Base-by-base conservation (phyloP, 495 filamentous ascomycete species). In the Tetracladium marchalianum region DNA sequence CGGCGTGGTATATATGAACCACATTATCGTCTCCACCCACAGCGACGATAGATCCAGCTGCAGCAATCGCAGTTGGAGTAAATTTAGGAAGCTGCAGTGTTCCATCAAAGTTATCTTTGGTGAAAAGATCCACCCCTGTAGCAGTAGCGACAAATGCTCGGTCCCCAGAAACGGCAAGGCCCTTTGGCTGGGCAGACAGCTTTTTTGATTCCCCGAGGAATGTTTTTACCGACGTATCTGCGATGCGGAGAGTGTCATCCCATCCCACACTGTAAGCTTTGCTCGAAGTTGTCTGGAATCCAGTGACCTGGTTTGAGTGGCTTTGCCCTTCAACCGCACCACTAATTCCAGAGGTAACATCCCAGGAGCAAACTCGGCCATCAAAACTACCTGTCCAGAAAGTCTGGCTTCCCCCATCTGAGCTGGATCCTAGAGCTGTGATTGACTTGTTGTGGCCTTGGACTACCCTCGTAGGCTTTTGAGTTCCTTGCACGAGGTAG, bases 391-490 rank as follows among this genome's bases (percentile, higher is more conserved):
- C 92, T 1, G 92, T 93, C 67, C 82, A 85, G 17, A 97, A 52
- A 9, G 84, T 87, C 17, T 72, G 61, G 16, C 62, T 59, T 34
- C 44, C 50, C 7, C 32, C 45, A 39, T 71, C 72, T 1, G 61
- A 61, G 3, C 66, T 65, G 17, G 72, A 66, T 9, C 67, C 72
- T 37, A 92, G 64, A 5, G 87, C 82, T 2, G 89, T 96, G 59
- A 95, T 82, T 56, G 76, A 87, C 67, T 88, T 93, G 65, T 95
- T 90, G 60, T 97, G 90, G n/a, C 92, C 92, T 45, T 89, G 81
- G 2, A 98, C 70, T 6, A 87, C 75, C 60, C 71, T 78, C 49
- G 70, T 70, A 5, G 87, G 85, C 40, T 78, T 73, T 3, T 80
- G 67, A 24, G 68, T 82, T 6, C 81, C 84, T 53, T 84, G 75